A percentile compares a stretch with the other conserved stretches of the same genome.
Conservation (phyloP, 768 basidiomycete genomes). For the Gyrodon lividus region DNA sequence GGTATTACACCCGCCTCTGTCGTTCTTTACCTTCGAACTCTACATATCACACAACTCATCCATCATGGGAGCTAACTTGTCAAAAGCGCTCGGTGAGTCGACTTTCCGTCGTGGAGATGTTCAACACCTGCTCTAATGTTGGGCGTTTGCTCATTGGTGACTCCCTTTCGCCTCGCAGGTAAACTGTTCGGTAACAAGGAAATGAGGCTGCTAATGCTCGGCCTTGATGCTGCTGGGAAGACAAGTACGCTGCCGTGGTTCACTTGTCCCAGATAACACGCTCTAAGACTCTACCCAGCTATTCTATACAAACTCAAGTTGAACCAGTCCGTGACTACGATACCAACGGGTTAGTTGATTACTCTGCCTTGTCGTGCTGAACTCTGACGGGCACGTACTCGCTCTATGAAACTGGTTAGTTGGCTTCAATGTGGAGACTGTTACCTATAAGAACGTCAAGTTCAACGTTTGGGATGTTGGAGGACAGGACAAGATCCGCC, state of each 20-base stretch:
- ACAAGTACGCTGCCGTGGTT: slow-evolving; percentile 67
- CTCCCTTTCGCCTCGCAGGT: slow-evolving; percentile 42
- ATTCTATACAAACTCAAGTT: slow-evolving; percentile 99
- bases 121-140: not conserved
- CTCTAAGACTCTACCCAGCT: slow-evolving; percentile 46
- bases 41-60: slow-evolving; percentile 8
- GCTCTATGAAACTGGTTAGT: slow-evolving; percentile 44
- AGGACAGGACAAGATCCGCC: slow-evolving; percentile 99
- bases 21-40: slow-evolving; percentile 58
- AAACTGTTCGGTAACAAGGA: slow-evolving; percentile 98
- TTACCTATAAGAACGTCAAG: slow-evolving; percentile 98
- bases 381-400: slow-evolving; percentile 1
- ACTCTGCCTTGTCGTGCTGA: not conserved
- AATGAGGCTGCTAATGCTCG: slow-evolving; percentile 97
- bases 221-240: slow-evolving; percentile 97
- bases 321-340: slow-evolving; percentile 98
- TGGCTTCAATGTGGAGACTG: slow-evolving; percentile 99
- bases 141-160: not conserved
- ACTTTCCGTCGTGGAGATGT: too few species aligned
- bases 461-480: slow-evolving; percentile 98
- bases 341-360: slow-evolving; percentile 74
- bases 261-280: not conserved
- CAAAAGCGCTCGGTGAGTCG: slow-evolving; percentile 72
- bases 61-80: slow-evolving; percentile 83
- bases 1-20: slow-evolving; percentile 40